These are phyloP conservation scores for Scleromitrula shiraiana DNA, from an alignment of 2,329 filamentous ascomycete genomes.

Conservation along the genomic window DNA sequence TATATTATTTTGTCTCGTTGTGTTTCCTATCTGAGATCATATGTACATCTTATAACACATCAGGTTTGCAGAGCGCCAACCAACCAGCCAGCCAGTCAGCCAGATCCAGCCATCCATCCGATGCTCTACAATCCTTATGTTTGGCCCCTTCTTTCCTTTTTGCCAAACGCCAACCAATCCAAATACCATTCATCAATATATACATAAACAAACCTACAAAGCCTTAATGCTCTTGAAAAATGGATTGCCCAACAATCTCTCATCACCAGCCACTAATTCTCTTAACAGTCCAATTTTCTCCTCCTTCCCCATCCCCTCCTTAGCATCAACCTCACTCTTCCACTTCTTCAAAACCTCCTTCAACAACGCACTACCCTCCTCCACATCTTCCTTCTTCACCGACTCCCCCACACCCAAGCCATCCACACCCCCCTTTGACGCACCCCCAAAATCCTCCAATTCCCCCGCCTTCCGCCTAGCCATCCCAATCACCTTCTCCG, in stretches of 20 bases:
- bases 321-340: constrained; percentile 65
- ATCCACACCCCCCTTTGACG: no score
- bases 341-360: no score
- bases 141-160: no score
- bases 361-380: no score
- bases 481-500: constrained; percentile 96
- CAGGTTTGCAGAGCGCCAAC: no score
- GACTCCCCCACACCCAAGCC: constrained; percentile 33
- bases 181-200: no score
- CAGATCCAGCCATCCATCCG: no score
- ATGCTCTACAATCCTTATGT: no score
- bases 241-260: constrained; percentile 53
- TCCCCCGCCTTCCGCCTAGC: constrained; percentile 98
- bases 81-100: no score
- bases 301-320: constrained; percentile 51
- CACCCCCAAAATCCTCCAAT: constrained; percentile 87
- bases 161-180: neutral
- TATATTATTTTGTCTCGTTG: no score
- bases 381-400: constrained; percentile 52
- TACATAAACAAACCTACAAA: constrained; percentile 24
- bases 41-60: no score
- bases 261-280: constrained; percentile 68
- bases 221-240: constrained; percentile 57
- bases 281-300: constrained; percentile 73
- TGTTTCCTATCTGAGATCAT: no score